Percentiles rank a stretch among this genome's conserved stretches.
Conservation (phyloP, 2,329 filamentous ascomycete species). For the Colletotrichum sp. region DNA sequence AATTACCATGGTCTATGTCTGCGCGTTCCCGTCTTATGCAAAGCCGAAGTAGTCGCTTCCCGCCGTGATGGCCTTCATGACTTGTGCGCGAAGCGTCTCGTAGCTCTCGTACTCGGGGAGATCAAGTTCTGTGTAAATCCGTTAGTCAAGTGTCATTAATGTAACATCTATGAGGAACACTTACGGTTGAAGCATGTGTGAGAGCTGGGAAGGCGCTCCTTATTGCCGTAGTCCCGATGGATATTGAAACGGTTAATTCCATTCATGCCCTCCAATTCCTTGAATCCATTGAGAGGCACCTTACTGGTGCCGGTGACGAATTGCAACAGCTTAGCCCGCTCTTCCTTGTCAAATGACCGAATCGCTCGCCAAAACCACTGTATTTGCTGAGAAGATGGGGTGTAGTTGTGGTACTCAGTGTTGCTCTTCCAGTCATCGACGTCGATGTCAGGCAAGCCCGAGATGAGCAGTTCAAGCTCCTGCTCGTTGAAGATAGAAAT, state of each 20-base stretch:
- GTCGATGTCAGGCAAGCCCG: constrained; percentile 95
- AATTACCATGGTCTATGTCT: constrained; percentile 12
- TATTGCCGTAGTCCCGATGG: constrained; percentile 95
- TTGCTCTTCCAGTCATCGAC: constrained; percentile 99
- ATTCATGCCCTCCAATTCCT: constrained; percentile 99
- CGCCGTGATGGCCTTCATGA: constrained; percentile 96
- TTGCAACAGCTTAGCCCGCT: constrained; percentile 94
- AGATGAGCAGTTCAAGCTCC: constrained; percentile 94
- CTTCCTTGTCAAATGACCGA: constrained; percentile 97
- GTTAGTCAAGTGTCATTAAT: neutral
- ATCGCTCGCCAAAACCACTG: constrained; percentile 99
- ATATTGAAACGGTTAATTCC: constrained; percentile 98
- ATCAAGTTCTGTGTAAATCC: constrained; percentile 78
- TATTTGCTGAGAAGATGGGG: constrained; percentile 90
- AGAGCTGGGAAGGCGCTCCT: constrained; percentile 92
- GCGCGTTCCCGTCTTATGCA: constrained; percentile 61
- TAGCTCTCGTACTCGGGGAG: constrained; percentile 98
- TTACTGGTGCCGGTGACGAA: constrained; percentile 99
- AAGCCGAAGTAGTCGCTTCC: constrained; percentile 98
- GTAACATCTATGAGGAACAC: constrained; percentile 40
- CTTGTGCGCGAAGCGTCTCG: constrained; percentile 82
- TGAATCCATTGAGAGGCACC: constrained; percentile 97
- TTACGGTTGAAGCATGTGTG: constrained; percentile 99
- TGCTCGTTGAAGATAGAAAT: constrained; percentile 99
- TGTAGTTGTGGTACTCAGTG: constrained; percentile 98